Evolutionary conservation across 139 green algal species (phyloP).

Genomic region (Chlorella sorokiniana): DNA sequence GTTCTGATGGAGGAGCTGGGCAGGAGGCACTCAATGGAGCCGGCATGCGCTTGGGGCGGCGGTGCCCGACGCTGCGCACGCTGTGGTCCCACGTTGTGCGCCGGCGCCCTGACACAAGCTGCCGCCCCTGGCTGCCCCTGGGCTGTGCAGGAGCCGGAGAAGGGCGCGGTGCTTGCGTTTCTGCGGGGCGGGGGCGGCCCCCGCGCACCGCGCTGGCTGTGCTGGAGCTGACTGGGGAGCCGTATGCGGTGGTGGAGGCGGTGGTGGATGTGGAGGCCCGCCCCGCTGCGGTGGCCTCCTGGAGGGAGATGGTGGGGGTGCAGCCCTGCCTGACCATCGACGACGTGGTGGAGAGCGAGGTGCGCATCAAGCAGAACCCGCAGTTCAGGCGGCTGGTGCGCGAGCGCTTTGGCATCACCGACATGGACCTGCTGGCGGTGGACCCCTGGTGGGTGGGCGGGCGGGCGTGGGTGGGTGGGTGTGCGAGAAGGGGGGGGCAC

Average conservation of each 20-base stretch:
- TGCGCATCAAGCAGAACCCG: slow-evolving; percentile 55
- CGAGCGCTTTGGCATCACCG: slow-evolving; percentile 71
- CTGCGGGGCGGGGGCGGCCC: slow-evolving; percentile 36
- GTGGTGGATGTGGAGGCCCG: slow-evolving; percentile 48
- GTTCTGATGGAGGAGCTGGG: background rate
- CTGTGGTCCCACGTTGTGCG: no score
- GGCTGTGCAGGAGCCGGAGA: slow-evolving; percentile 56
- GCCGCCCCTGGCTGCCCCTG: background rate
- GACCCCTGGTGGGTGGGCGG: slow-evolving; percentile 65
- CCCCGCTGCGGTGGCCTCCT: slow-evolving; percentile 8
- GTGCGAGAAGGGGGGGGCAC: background rate
- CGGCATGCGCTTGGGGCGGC: no score
- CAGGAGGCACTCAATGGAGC: background rate
- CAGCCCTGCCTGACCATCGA: slow-evolving; percentile 73
- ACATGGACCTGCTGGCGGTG: slow-evolving; percentile 61
- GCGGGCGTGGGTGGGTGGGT: background rate
- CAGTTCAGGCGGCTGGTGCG: slow-evolving; percentile 54
- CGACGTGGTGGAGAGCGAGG: slow-evolving; percentile 73
- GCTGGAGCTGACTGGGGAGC: slow-evolving; percentile 37
- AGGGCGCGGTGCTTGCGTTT: slow-evolving; percentile 56
- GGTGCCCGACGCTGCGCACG: no score
- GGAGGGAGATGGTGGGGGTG: slow-evolving; percentile 63
- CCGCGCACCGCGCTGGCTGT: slow-evolving; percentile 46
- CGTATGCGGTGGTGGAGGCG: slow-evolving; percentile 47
- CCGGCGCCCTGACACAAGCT: no score